A percentile compares a stretch with the other conserved stretches of the same genome.
Evolutionary conservation across 2,329 filamentous ascomycete species (phyloP).

Genomic region (Botrytis elliptica): DNA sequence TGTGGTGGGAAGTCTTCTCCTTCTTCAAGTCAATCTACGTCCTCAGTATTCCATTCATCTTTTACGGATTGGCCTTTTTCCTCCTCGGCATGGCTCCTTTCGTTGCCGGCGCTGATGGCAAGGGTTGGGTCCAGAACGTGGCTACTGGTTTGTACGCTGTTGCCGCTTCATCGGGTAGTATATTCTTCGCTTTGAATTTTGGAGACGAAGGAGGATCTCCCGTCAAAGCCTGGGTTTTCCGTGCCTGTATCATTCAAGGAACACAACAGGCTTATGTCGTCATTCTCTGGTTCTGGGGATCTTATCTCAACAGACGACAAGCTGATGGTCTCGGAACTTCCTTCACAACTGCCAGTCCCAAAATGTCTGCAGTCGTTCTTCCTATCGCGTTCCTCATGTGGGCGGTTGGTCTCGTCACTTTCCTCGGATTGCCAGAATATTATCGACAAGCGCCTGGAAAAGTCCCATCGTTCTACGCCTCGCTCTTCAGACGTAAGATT

Average conservation of each 20-base stretch:
- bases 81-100: conserved; percentile 63
- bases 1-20: conserved; percentile 65
- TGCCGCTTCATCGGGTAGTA: conserved; percentile 60
- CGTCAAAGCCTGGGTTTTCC: conserved; percentile 64
- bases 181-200: conserved; percentile 68
- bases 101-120: conserved; percentile 39
- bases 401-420: conserved; percentile 54
- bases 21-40: conserved; percentile 53
- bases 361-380: conserved; percentile 50
- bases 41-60: conserved; percentile 51
- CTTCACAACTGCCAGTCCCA: conserved; percentile 43
- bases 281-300: conserved; percentile 66
- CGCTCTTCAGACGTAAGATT: conserved; percentile 61
- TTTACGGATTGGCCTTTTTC: conserved; percentile 60
- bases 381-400: conserved; percentile 59
- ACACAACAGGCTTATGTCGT: conserved; percentile 66
- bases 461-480: conserved; percentile 64
- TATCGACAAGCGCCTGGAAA: conserved; percentile 63
- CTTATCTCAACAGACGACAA: conserved; percentile 39
- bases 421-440: conserved; percentile 63
- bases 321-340: conserved; percentile 40
- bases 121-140: conserved; percentile 52
- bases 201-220: conserved; percentile 62
- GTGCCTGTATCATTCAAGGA: conserved; percentile 64
- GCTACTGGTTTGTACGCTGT: conserved; percentile 61